Base-by-base conservation (phyloP, 208 protist species). In the Acanthamoeba sp. region DNA sequence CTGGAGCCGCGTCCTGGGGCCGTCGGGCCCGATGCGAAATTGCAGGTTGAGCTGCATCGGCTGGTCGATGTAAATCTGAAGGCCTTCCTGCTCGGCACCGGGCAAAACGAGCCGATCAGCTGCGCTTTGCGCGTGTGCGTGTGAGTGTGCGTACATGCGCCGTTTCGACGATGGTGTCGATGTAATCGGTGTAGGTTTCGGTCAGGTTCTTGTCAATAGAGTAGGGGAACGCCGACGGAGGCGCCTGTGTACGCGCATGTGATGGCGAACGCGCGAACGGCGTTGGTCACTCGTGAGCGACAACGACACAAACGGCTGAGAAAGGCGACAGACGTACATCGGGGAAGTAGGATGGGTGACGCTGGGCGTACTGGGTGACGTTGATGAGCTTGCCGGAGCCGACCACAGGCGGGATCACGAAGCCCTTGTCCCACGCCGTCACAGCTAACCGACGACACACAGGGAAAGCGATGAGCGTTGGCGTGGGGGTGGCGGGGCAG, bases 151-250 rank as follows among this genome's bases (percentile, higher is more conserved):
- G 12, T 50, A 94, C 93, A 10, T 92, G 73, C 57, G 93, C 93
- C 27, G 80, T 91, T 27, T 48, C 45, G 14, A 55, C 57, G 93
- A 94, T 91, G 27, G 59, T 55, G 42, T 94, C 93, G 38, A 94
- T 94, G 52, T 94, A 94, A 1, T 87, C 24, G 1, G 40, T 59
- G 85, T 94, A 94, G 2, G 93, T 91, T 1, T 5, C 36, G 27
- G 95, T 71, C 45, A 42, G 20, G 42, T 94, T 55, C 24, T 91
- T 62, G 9, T 55, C 27, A 9, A 78, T 57, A 29, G 20, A 89
- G 45, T 62, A 78, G 2, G 69, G 69, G 69, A 71, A 36, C 5
- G 7, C 20, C n/a, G 64, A 94, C 34, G 36, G 4, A 5, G 38
- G 52, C 9, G 55, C 78, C 90, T 94, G 48, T 34, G 14, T 40